phyloP scores from a whole-genome alignment of 768 basidiomycete species.

The Mycena belliarum region DNA sequence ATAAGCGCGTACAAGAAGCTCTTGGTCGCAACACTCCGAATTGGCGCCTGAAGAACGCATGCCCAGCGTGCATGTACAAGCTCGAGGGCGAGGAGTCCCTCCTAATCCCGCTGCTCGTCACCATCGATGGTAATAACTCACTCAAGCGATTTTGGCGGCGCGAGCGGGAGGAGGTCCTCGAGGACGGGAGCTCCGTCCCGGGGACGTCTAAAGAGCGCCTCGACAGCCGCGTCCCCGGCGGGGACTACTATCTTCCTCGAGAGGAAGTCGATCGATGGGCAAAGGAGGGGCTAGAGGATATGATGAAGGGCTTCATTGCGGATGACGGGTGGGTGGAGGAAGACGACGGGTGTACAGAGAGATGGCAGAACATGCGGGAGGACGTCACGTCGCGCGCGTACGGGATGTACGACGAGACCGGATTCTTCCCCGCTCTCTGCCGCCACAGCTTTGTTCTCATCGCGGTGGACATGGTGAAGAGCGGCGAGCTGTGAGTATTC shows the following conservation, averaged over 20 bases:
- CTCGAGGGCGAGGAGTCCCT: no score
- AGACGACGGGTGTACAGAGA: no score
- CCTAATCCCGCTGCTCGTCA: no score
- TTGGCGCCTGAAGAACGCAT: slow-evolving; percentile 34
- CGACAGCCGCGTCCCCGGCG: neutral
- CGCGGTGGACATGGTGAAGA: neutral
- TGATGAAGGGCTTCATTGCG: no score
- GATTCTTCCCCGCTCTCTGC: neutral
- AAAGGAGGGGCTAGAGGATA: no score
- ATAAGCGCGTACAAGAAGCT: slow-evolving; percentile 22
- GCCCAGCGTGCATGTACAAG: no score
- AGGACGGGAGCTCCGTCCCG: neutral
- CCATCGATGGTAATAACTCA: no score
- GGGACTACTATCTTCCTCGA: neutral
- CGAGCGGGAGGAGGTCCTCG: no score
- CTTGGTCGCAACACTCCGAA: slow-evolving; percentile 30
- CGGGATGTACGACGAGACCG: neutral
- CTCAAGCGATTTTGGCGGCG: neutral
- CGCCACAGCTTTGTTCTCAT: neutral
- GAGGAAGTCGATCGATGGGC: neutral
- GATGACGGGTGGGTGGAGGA: no score
- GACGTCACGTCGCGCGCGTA: neutral
- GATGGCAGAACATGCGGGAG: no score
- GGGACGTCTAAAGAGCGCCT: neutral
- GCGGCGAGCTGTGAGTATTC: neutral